These are phyloP conservation scores for Phialemoniopsis sp. DNA, from an alignment of 2,329 filamentous ascomycete species.

Conservation along the genomic window DNA sequence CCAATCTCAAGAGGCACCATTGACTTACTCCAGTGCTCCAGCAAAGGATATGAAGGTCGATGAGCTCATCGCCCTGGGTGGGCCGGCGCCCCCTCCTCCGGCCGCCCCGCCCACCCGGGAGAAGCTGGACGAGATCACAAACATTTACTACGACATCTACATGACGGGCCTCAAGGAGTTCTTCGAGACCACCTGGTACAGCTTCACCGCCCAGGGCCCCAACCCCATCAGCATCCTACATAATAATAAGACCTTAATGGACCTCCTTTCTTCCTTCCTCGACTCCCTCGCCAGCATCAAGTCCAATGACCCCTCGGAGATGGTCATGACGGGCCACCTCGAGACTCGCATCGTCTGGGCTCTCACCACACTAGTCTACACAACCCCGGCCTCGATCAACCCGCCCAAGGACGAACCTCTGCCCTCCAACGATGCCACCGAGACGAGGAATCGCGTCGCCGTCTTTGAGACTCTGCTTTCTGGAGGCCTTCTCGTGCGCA, in stretches of 20 bases:
- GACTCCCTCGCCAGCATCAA: constrained; percentile 43
- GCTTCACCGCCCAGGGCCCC: constrained; percentile 36
- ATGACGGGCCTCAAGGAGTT: constrained; percentile 67
- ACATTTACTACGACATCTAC: constrained; percentile 73
- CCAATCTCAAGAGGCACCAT: constrained; percentile 21
- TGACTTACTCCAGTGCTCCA: constrained; percentile 41
- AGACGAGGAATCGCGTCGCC: constrained; percentile 66
- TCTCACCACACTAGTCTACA: constrained; percentile 46
- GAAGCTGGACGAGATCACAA: constrained; percentile 61
- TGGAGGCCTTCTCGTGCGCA: constrained; percentile 59
- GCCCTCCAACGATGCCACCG: constrained; percentile 53
- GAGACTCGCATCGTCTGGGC: constrained; percentile 60
- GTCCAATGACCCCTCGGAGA: constrained; percentile 41
- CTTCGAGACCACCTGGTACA: constrained; percentile 83
- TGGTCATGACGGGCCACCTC: constrained; percentile 48
- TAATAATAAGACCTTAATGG: constrained; percentile 53
- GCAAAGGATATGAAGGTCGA: constrained; percentile 67
- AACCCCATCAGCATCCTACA: constrained; percentile 40
- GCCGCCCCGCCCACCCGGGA: constrained; percentile 46
- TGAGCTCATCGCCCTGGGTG: constrained; percentile 63
- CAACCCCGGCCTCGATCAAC: constrained; percentile 28
- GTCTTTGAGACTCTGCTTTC: constrained; percentile 75
- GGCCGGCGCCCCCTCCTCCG: constrained; percentile 53
- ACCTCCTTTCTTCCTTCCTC: constrained; percentile 64
- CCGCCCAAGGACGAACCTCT: constrained; percentile 31